These are phyloP conservation scores for Fraxinus ornus DNA, from an alignment of 305 asterid species.

Conservation along the genomic window DNA sequence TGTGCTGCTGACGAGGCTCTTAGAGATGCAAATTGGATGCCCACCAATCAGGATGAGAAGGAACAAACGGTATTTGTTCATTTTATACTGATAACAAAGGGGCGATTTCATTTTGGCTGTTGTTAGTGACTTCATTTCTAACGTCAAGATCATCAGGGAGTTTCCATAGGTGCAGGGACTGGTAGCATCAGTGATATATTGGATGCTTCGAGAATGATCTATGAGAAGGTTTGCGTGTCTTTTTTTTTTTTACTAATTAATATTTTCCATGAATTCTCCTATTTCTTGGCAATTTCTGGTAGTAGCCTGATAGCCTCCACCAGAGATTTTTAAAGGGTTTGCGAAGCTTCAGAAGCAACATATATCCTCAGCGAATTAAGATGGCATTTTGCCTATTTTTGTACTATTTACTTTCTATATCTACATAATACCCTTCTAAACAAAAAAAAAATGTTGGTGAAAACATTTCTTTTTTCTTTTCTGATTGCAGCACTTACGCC, in stretches of 20 bases:
- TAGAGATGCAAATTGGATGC: constrained; percentile 89
- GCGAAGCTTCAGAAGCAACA: constrained; percentile 9
- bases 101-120: constrained; percentile 11
- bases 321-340: not conserved
- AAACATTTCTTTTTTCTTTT: constrained; percentile 9
- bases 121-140: constrained; percentile 28
- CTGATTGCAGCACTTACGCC: constrained; percentile 66
- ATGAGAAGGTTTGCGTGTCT: constrained; percentile 65
- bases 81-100: constrained; percentile 11
- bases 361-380: constrained; percentile 13
- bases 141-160: constrained; percentile 69
- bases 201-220: constrained; percentile 86
- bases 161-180: constrained; percentile 97
- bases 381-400: not conserved
- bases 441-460: not conserved
- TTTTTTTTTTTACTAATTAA: not conserved
- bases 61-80: constrained; percentile 72
- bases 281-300: constrained; percentile 9
- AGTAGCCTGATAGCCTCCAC: not conserved
- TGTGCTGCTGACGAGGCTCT: constrained; percentile 97
- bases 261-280: not conserved
- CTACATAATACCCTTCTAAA: not conserved
- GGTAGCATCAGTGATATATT: constrained; percentile 87
- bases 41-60: constrained; percentile 69
- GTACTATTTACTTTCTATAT: constrained; percentile 9